These are phyloP conservation scores for Oropetium thomaeum DNA, from an alignment of 176 grass and related monocot genomes.

Conservation along the genomic window DNA sequence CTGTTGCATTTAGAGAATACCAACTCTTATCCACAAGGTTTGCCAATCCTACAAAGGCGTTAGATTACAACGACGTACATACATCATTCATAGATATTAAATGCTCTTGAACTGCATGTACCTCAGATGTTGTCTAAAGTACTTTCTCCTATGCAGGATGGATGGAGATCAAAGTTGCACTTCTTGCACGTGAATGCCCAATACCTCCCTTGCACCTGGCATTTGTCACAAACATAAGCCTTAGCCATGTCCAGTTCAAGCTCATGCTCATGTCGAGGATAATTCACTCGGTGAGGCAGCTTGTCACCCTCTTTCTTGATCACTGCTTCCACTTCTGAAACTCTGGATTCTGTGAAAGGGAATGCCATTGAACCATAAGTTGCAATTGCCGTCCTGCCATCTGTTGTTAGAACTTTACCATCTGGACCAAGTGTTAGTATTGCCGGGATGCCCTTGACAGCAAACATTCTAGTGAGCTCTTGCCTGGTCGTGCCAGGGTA, in stretches of 20 bases:
- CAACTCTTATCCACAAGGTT: background rate
- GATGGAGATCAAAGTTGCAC: conserved; percentile 62
- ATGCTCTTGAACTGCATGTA: background rate
- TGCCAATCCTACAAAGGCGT: background rate
- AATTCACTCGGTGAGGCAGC: conserved; percentile 33
- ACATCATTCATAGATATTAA: background rate
- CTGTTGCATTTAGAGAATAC: background rate
- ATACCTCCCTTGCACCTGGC: conserved; percentile 26
- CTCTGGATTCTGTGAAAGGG: conserved; percentile 50
- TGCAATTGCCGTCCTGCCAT: conserved; percentile 33
- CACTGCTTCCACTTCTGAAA: conserved; percentile 31
- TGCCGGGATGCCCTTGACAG: conserved; percentile 47
- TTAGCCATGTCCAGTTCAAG: conserved; percentile 49
- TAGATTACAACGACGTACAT: background rate
- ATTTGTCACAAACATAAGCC: conserved; percentile 49
- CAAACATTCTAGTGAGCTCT: conserved; percentile 52
- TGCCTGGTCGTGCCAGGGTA: conserved; percentile 33
- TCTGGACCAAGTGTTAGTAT: conserved; percentile 47
- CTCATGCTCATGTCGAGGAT: conserved; percentile 37
- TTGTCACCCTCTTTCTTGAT: conserved; percentile 39
- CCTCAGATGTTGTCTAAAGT: background rate
- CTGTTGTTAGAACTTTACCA: conserved; percentile 33
- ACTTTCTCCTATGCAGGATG: conserved; percentile 31
- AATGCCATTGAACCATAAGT: conserved; percentile 38
- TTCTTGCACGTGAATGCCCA: conserved; percentile 56